phyloP scores from a whole-genome alignment of 2,329 filamentous ascomycete species.

The Dothistroma septosporum region DNA sequence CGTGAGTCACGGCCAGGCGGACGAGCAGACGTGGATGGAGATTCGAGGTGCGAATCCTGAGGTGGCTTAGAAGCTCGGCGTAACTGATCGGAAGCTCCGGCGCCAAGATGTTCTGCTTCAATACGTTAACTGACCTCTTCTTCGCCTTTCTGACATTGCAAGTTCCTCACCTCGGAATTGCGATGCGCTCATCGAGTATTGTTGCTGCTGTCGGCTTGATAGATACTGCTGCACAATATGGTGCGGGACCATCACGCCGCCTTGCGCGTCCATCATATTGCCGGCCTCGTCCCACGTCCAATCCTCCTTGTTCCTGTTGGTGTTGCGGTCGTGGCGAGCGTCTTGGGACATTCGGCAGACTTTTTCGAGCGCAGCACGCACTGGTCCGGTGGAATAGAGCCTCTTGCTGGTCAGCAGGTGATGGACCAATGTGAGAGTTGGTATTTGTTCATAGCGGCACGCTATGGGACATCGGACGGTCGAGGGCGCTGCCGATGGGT shows the following conservation, averaged over 20 bases:
- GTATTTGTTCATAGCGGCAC: background rate
- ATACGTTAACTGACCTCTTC: background rate
- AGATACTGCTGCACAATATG: slow-evolving; percentile 8
- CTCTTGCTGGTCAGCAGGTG: background rate
- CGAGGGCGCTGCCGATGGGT: background rate
- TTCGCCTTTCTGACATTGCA: slow-evolving; percentile 1
- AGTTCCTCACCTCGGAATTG: slow-evolving; percentile 5
- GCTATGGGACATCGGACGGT: background rate
- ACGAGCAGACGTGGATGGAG: background rate
- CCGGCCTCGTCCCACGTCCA: slow-evolving; percentile 10
- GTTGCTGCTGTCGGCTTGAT: slow-evolving; percentile 5
- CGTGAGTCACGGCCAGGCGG: background rate
- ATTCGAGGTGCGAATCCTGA: background rate
- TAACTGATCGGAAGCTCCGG: background rate
- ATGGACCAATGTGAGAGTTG: background rate
- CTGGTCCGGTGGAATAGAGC: background rate
- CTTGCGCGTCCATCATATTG: slow-evolving; percentile 14
- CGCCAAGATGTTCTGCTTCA: background rate
- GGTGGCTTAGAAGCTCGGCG: slow-evolving; percentile 3
- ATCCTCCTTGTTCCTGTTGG: background rate
- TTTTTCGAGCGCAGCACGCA: background rate
- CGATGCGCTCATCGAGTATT: background rate
- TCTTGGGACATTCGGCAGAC: slow-evolving; percentile 6
- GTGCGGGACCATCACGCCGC: slow-evolving; percentile 7
- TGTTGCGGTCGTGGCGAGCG: background rate